phyloP scores from a whole-genome alignment of 2,329 filamentous ascomycete species.

The Pseudogymnoascus sp. region DNA sequence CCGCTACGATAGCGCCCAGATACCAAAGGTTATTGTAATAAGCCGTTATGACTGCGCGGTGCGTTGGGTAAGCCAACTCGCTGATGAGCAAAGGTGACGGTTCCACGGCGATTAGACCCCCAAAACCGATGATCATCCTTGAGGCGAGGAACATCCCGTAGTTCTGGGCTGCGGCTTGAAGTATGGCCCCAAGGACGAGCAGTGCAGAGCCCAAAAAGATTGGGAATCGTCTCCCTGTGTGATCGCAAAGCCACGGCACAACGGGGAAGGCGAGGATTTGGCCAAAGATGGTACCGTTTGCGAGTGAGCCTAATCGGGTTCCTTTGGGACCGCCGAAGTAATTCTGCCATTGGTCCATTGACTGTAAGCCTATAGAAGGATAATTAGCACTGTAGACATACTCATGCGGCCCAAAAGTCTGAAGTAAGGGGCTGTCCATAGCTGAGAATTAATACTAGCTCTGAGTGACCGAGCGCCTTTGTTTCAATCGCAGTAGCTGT shows the following conservation, averaged over 20 bases:
- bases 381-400: background rate
- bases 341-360: conserved; percentile 4
- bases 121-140: conserved; percentile 30
- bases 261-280: conserved; percentile 10
- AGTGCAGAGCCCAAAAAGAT: conserved; percentile 9
- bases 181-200: conserved; percentile 9
- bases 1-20: conserved; percentile 26
- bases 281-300: background rate
- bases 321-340: background rate
- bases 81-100: conserved; percentile 30
- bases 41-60: conserved; percentile 29
- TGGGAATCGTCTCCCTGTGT: conserved; percentile 10
- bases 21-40: conserved; percentile 32
- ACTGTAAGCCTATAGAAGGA: background rate
- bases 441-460: background rate
- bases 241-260: conserved; percentile 6
- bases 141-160: conserved; percentile 28
- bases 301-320: background rate
- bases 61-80: conserved; percentile 31
- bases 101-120: conserved; percentile 27
- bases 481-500: background rate
- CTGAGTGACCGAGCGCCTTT: background rate
- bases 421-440: background rate
- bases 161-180: conserved; percentile 5
- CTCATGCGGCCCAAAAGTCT: background rate